A percentile compares a stretch with the other conserved stretches of the same genome.
Evolutionary conservation across 2,329 filamentous ascomycete species (phyloP).

Genomic region (Tothia fuscella): DNA sequence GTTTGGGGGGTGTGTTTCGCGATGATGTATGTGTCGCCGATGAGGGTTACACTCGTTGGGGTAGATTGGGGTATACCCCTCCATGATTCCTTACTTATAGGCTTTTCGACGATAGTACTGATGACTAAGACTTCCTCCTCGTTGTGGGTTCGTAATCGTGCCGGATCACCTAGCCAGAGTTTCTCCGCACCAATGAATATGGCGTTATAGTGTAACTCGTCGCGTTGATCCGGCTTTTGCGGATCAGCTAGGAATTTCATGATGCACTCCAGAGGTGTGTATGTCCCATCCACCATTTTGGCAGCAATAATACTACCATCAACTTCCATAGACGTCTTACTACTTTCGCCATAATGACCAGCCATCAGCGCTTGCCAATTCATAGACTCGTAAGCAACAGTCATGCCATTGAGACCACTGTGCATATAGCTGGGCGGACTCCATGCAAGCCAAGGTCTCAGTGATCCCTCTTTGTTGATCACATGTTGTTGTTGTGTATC

Average conservation of each 20-base stretch:
- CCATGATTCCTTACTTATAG: slow-evolving; percentile 11
- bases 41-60: slow-evolving; percentile 25
- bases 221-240: slow-evolving; percentile 19
- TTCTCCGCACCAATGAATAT: slow-evolving; percentile 48
- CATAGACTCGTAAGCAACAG: slow-evolving; percentile 35
- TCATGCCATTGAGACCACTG: slow-evolving; percentile 27
- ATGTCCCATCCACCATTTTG: slow-evolving; percentile 42
- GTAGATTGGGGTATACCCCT: slow-evolving; percentile 13
- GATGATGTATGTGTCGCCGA: slow-evolving; percentile 43
- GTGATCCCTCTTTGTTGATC: slow-evolving; percentile 29
- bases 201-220: slow-evolving; percentile 31
- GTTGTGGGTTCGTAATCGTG: slow-evolving; percentile 32
- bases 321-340: slow-evolving; percentile 31
- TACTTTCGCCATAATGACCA: slow-evolving; percentile 34
- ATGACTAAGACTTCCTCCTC: slow-evolving; percentile 39
- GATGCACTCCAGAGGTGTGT: slow-evolving; percentile 40
- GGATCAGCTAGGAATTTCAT: slow-evolving; percentile 18
- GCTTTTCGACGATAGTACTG: slow-evolving; percentile 31
- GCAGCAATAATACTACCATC: slow-evolving; percentile 47
- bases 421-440: slow-evolving; percentile 41
- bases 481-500: slow-evolving; percentile 23
- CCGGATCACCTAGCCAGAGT: slow-evolving; percentile 46
- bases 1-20: slow-evolving; percentile 22
- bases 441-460: slow-evolving; percentile 49
- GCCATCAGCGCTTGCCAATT: slow-evolving; percentile 37